phyloP scores from a whole-genome alignment of 768 basidiomycete genomes.

The Boletus sp. region DNA sequence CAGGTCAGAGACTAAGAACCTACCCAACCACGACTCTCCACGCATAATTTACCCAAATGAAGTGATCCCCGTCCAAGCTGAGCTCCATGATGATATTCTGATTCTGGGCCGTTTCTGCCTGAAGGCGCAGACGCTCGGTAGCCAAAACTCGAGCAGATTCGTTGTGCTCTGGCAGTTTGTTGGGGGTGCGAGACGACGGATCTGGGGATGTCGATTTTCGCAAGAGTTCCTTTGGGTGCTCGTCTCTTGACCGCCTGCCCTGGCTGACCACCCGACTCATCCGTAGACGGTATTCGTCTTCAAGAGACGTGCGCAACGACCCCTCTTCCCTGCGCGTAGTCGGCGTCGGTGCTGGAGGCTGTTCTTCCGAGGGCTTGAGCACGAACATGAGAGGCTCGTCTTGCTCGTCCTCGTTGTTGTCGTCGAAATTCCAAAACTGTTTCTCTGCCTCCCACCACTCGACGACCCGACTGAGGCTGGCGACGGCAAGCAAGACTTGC shows the following conservation, averaged over 20 bases:
- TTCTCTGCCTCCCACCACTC: constrained; percentile 99
- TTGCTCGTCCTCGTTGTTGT: constrained; percentile 84
- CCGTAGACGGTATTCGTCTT: constrained; percentile 41
- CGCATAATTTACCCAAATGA: constrained; percentile 95
- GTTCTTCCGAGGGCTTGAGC: constrained; percentile 81
- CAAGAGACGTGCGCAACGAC: constrained; percentile 37
- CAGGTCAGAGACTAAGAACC: constrained; percentile 27
- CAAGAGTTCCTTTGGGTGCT: constrained; percentile 49
- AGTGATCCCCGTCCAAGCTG: constrained; percentile 88
- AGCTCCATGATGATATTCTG: constrained; percentile 97
- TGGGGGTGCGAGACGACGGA: constrained; percentile 33
- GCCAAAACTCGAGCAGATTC: constrained; percentile 85
- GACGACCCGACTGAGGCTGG: constrained; percentile 92
- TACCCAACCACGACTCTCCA: constrained; percentile 92
- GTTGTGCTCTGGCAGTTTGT: constrained; percentile 53
- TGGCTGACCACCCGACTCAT: constrained; percentile 50
- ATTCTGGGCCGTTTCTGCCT: constrained; percentile 93
- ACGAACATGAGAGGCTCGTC: constrained; percentile 93
- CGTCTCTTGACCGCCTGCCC: constrained; percentile 56
- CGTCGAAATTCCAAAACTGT: constrained; percentile 99
- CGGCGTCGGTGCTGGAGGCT: constrained; percentile 37
- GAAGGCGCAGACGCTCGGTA: constrained; percentile 81
- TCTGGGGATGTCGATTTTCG: constrained; percentile 39
- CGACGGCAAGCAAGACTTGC: constrained; percentile 91
- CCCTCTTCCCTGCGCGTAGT: constrained; percentile 36